phyloP scores from a whole-genome alignment of 1,284 basidiomycete genomes.

The Neolentinus lepideus region DNA sequence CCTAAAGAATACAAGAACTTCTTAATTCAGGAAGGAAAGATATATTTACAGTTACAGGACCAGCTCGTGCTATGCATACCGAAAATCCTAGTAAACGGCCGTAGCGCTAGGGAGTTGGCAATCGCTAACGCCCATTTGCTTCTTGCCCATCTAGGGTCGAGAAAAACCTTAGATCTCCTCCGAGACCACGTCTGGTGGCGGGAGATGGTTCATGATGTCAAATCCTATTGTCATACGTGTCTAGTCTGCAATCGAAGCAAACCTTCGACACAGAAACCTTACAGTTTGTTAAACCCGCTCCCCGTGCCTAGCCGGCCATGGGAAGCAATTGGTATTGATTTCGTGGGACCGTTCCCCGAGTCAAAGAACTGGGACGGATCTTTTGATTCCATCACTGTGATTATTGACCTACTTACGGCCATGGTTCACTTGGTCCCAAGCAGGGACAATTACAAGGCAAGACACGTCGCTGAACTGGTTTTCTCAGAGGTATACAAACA shows the following conservation, averaged over 20 bases:
- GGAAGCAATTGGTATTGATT: conserved; percentile 34
- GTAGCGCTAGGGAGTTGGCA: conserved; percentile 21
- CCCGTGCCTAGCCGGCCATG: conserved; percentile 24
- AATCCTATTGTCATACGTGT: conserved; percentile 21
- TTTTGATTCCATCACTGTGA: conserved; percentile 28
- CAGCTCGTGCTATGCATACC: conserved; percentile 26
- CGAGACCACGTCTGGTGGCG: conserved; percentile 29
- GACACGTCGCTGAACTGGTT: conserved; percentile 22
- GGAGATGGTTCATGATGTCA: conserved; percentile 18
- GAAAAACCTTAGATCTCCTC: conserved; percentile 23
- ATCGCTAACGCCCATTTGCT: conserved; percentile 26
- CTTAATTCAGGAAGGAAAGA: conserved; percentile 1
- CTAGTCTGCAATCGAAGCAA: conserved; percentile 21
- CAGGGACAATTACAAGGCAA: conserved; percentile 21
- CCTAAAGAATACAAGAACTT: conserved; percentile 10
- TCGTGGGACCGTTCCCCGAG: conserved; percentile 31
- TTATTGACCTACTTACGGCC: conserved; percentile 27
- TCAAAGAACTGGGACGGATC: conserved; percentile 21
- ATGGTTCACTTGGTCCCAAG: conserved; percentile 31
- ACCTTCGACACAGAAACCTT: conserved; percentile 22
- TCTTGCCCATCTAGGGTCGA: conserved; percentile 23
- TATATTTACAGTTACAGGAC: conserved; percentile 1
- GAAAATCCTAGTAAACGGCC: conserved; percentile 12
- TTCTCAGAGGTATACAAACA: conserved; percentile 32
- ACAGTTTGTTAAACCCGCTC: conserved; percentile 25